These are phyloP conservation scores for Thermoascus crustaceus DNA, from an alignment of 2,329 filamentous ascomycete genomes.

Conservation along the genomic window DNA sequence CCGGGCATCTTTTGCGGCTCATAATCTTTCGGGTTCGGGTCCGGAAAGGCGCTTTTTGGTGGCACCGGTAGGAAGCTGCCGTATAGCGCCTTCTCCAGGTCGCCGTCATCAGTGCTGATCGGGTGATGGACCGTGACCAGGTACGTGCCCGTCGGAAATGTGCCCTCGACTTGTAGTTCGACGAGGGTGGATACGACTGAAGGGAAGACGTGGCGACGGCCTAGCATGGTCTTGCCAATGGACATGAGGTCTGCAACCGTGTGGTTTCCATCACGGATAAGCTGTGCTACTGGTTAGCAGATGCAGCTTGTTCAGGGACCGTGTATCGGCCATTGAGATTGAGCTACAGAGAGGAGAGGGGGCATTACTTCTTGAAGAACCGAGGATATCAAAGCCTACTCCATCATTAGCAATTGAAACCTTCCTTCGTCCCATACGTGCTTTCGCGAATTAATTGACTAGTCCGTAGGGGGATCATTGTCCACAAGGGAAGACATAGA, in stretches of 20 bases:
- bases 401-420: constrained; percentile 9
- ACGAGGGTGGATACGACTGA: constrained; percentile 69
- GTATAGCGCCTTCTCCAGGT: constrained; percentile 79
- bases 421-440: not conserved
- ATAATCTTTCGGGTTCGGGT: constrained; percentile 58
- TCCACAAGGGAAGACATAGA: not conserved
- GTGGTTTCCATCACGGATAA: constrained; percentile 93
- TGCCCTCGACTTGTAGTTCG: constrained; percentile 89
- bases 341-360: constrained; percentile 2
- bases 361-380: constrained; percentile 70
- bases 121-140: constrained; percentile 91
- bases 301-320: not conserved
- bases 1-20: constrained; percentile 64
- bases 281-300: constrained; percentile 34
- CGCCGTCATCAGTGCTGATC: constrained; percentile 75
- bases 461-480: too few species aligned
- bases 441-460: not conserved
- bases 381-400: constrained; percentile 56
- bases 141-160: constrained; percentile 83
- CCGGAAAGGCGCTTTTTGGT: constrained; percentile 56
- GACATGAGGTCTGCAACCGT: constrained; percentile 89
- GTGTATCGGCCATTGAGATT: constrained; percentile 5
- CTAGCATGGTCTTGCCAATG: constrained; percentile 84
- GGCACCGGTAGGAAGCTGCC: constrained; percentile 85
- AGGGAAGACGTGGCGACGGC: constrained; percentile 81